Conservation (phyloP, 441 rosid genomes). For the Geranium incanum region DNA sequence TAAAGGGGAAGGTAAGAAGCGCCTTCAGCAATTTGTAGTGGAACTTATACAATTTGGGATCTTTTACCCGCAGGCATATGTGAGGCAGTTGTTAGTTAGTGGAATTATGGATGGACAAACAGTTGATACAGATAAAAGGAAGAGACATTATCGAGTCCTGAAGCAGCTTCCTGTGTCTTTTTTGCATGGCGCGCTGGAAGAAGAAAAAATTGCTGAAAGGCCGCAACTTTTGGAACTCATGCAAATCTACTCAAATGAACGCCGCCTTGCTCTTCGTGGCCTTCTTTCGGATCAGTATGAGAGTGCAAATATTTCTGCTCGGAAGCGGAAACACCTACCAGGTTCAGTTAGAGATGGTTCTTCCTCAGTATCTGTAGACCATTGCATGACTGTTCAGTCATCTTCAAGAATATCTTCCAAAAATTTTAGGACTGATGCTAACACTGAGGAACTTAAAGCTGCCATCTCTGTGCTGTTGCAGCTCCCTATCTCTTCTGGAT, state of each 20-base stretch:
- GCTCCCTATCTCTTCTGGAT: conserved; percentile 47
- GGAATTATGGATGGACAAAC: conserved; percentile 69
- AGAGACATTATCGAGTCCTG: conserved; percentile 71
- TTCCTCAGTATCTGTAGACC: conserved; percentile 40
- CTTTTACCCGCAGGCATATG: conserved; percentile 87
- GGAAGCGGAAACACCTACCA: conserved; percentile 40
- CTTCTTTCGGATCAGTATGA: conserved; percentile 31
- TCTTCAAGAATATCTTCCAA: conserved; percentile 30
- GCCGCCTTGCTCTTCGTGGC: conserved; percentile 63
- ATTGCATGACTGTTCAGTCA: conserved; percentile 38
- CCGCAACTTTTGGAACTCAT: conserved; percentile 54
- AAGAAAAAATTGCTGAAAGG: conserved; percentile 58
- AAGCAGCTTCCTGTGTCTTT: conserved; percentile 77
- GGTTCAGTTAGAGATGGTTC: conserved; percentile 30
- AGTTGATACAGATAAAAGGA: conserved; percentile 48
- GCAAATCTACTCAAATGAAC: conserved; percentile 71
- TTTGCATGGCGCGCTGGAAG: conserved; percentile 55
- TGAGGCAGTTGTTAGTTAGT: conserved; percentile 82
- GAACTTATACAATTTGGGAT: conserved; percentile 84
- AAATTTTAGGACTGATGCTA: conserved; percentile 39
- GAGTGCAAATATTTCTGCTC: conserved; percentile 28
- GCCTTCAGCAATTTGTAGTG: conserved; percentile 64
- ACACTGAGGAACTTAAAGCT: conserved; percentile 58
- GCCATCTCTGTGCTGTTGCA: conserved; percentile 68
- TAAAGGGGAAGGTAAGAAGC: conserved; percentile 66